Base-by-base conservation (phyloP, 352 stramenopile genomes). In the Phytophthora nicotianae region DNA sequence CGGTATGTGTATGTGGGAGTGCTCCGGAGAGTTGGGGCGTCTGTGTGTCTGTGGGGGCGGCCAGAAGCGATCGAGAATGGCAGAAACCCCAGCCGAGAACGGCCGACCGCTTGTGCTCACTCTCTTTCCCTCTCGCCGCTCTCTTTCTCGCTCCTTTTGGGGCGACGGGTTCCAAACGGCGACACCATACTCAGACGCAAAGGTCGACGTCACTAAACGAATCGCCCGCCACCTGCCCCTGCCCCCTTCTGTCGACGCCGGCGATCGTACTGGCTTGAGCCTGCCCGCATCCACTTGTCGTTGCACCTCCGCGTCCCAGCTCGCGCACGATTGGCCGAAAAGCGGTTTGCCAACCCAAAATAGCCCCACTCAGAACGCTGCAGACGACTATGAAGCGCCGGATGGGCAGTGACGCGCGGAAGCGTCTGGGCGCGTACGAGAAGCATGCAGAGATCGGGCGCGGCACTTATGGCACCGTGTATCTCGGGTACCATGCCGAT, bases 401-500 rank as follows among this genome's bases (percentile, higher is more conserved):
- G 50, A 70, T 69, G 53, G 66, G 49, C 50, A 67, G 54, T 42
- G 41, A 53, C 37, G 58, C 41, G 48, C 52, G 41, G 43, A 91
- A 91, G 68, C 74, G 68, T 43, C 73, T 91, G 37, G 86, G 83
- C 48, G 70, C 53, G 24, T 95, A 91, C 60, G 84, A 92, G 53
- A 74, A 87, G 57, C 80, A 79, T 45, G 65, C 68, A 52, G 86
- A 93, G 72, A 93, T 95, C 42, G 86, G 86, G 4, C 73, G 82
- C n/a, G 86, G 86, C 40, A 93, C 86, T 5, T 95, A 91, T 37
- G 86, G 86, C 7, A 89, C 72, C 9, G 86, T 95, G 47, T 93
- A 93, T 59, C 65, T 80, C 2, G 86, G 83, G 13, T 62, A 76
- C 24, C 80, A 90, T 50, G 55, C 23, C 29, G 71, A 63, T 42